Conservation (phyloP, 306 rosid species). For the Echinosophora koreensis region DNA sequence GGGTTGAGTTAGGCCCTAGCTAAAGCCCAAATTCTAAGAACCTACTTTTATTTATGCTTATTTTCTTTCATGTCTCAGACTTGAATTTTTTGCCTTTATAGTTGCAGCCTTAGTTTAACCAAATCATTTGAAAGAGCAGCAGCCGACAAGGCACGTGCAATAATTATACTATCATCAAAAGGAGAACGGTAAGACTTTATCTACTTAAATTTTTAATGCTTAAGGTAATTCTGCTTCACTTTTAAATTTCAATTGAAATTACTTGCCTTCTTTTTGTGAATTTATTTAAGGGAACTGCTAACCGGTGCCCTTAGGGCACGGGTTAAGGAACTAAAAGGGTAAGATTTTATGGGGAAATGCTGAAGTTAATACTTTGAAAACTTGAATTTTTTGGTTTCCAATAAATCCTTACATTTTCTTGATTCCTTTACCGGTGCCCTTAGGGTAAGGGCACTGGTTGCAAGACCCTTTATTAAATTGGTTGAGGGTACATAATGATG, state of each 20-base stretch:
- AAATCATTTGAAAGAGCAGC: constrained; percentile 97
- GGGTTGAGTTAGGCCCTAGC: too few species aligned
- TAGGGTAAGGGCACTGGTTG: too few species aligned
- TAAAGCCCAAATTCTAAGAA: too few species aligned
- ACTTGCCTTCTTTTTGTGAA: constrained; percentile 23
- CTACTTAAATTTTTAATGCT: constrained; percentile 31
- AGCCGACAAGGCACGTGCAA: constrained; percentile 87
- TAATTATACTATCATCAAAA: constrained; percentile 89
- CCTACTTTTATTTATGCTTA: constrained; percentile 36
- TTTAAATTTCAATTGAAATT: constrained; percentile 40
- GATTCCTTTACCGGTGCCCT: too few species aligned
- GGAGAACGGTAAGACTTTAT: constrained; percentile 79
- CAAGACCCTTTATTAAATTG: too few species aligned
- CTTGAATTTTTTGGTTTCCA: too few species aligned
- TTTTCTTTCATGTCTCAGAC: constrained; percentile 47
- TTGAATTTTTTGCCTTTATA: constrained; percentile 60
- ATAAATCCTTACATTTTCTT: too few species aligned
- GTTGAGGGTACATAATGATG: not conserved
- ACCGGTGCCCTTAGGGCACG: too few species aligned
- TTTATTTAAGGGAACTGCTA: too few species aligned
- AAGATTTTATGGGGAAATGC: too few species aligned
- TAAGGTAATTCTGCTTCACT: constrained; percentile 7
- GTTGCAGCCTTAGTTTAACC: constrained; percentile 90
- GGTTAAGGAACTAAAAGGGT: too few species aligned
- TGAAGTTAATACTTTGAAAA: too few species aligned